Conservation (phyloP, 2,329 filamentous ascomycete species). For the Zopfia rhizophila region DNA sequence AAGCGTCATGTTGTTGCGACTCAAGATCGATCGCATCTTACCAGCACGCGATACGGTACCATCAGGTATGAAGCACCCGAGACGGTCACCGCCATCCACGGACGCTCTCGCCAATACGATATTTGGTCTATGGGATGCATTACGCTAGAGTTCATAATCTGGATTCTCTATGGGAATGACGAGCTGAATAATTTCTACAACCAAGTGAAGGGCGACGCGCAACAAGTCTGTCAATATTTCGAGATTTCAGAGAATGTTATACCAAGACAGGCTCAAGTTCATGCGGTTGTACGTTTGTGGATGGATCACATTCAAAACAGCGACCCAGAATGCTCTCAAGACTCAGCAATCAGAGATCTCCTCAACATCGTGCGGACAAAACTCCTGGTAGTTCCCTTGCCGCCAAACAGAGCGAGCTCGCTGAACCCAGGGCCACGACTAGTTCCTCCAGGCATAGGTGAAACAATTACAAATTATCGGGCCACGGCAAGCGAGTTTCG, state of each 20-base stretch:
- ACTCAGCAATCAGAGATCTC: conserved; percentile 9
- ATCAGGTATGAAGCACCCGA: conserved; percentile 30
- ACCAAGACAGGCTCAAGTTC: conserved; percentile 1
- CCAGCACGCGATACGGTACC: conserved; percentile 21
- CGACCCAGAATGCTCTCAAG: conserved; percentile 11
- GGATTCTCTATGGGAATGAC: conserved; percentile 29
- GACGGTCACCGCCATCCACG: not conserved
- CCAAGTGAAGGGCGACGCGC: not conserved
- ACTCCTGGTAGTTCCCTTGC: conserved; percentile 7
- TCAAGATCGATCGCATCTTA: conserved; percentile 12
- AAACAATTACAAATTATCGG: conserved; percentile 15
- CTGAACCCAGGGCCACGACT: too few species aligned
- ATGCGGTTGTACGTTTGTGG: conserved; percentile 5
- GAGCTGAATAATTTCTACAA: conserved; percentile 10
- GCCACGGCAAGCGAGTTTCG: conserved; percentile 24
- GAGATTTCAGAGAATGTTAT: not conserved
- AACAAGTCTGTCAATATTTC: conserved; percentile 1
- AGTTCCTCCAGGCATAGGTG: conserved; percentile 2
- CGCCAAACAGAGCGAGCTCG: too few species aligned
- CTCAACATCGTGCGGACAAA: conserved; percentile 2
- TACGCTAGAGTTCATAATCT: conserved; percentile 31
- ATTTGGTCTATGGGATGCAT: conserved; percentile 40
- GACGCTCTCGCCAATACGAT: conserved; percentile 32
- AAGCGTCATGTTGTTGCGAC: conserved; percentile 11
- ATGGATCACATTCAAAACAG: conserved; percentile 10